Evolutionary conservation across 495 filamentous ascomycete species (phyloP), one percentile per base, ranked within the genome.

Genomic region (Entonaema liquescens): DNA sequence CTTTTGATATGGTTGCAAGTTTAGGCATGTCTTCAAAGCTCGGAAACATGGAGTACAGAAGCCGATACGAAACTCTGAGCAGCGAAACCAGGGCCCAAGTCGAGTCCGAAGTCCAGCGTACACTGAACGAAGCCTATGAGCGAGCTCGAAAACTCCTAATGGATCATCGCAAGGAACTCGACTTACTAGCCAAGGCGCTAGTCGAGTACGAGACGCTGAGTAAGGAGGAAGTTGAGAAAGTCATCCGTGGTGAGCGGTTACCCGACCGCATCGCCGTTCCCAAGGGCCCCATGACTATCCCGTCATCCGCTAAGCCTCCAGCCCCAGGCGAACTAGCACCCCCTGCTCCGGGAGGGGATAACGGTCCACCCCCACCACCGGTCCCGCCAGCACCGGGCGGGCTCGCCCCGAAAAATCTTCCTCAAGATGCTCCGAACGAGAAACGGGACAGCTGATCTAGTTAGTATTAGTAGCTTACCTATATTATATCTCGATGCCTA

Each of bases 131-230:
- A 68, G 91, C 89, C 19, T 88, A 90, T 33, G 81, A 82, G n/a
- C 90, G 93, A 9, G 93, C 93, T 1, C 86, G 84, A 9, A 85
- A 86, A 36, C 86, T 98, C 21, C 83, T 99, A 33, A 83, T 83
- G 0, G 82, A 84, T 36, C 91, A 90, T 74, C 85, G 92, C 21
- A 88, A 92, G 58, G 95, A 97, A 75, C 85, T 99, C 9, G 95
- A 98, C 67, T 79, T 91, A 19, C 81, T 99, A 5, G 94, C 94
- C 29, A 89, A 93, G 74, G 95, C 94, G 3, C 81, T 99, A 12
- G 88, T 99, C 26, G 91, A 98, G 82, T 98, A 98, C 79, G 96
- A 98, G 80, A 96, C 92, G 2, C 81, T 98, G 23, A 91, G 89
- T 69, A 90, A 89, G 76, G 90, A 91, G 25, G 96, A 99, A 75